These are phyloP conservation scores for Tylopilus subfusipes DNA, from an alignment of 768 basidiomycete genomes.

Conservation along the genomic window DNA sequence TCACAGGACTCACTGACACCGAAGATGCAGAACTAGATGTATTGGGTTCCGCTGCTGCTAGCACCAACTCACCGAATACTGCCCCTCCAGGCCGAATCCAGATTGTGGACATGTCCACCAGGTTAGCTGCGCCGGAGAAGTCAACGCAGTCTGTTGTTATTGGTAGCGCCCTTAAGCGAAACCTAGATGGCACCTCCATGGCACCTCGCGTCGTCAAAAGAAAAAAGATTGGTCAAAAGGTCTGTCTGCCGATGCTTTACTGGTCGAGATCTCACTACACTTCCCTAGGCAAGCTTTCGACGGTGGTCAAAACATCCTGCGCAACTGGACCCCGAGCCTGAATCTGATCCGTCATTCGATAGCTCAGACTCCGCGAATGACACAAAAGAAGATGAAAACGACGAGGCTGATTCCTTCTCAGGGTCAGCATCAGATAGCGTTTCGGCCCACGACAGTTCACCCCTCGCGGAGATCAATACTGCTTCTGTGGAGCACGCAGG, in stretches of 20 bases:
- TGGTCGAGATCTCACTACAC: constrained; percentile 1
- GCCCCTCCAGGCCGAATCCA: constrained; percentile 1
- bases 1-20: constrained; percentile 10
- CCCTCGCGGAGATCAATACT: constrained; percentile 17
- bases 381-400: constrained; percentile 29
- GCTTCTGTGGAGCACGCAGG: constrained; percentile 39
- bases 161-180: constrained; percentile 65
- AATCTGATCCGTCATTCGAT: constrained; percentile 65
- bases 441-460: constrained; percentile 17
- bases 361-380: constrained; percentile 78
- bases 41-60: constrained; percentile 21
- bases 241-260: constrained; percentile 27
- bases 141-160: constrained; percentile 29
- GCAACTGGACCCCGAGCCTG: constrained; percentile 29
- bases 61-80: constrained; percentile 8
- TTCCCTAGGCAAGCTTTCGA: constrained; percentile 37
- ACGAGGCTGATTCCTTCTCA: constrained; percentile 11
- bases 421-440: constrained; percentile 17
- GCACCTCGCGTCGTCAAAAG: constrained; percentile 46
- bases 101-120: constrained; percentile 15
- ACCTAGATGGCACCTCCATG: constrained; percentile 57
- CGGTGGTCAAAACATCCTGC: constrained; percentile 46
- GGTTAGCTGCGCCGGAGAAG: constrained; percentile 11
- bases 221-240: constrained; percentile 44
- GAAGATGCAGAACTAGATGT: constrained; percentile 35